Conservation (phyloP, 805 yeast species). For the Candida fluviatilis region DNA sequence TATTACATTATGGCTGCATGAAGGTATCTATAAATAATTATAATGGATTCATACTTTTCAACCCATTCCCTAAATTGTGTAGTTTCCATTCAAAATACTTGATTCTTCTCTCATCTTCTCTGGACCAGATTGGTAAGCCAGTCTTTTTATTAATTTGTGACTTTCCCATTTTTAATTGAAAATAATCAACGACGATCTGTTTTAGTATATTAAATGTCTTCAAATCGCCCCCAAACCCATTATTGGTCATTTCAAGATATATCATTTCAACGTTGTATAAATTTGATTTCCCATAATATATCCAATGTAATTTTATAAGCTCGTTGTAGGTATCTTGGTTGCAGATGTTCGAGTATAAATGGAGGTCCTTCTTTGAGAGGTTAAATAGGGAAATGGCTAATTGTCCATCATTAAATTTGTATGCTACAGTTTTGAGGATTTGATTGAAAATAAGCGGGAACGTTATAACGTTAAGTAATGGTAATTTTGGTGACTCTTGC, state of each 20-base stretch:
- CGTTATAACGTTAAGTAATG: conserved; percentile 29
- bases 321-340: conserved; percentile 41
- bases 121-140: conserved; percentile 31
- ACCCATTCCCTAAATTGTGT: background rate
- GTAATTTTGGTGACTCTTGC: conserved; percentile 16
- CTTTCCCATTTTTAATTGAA: conserved; percentile 29
- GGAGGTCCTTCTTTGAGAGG: conserved; percentile 27
- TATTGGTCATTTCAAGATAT: conserved; percentile 35
- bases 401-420: conserved; percentile 30
- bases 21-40: too few species aligned
- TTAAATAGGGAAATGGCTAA: conserved; percentile 35
- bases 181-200: conserved; percentile 31
- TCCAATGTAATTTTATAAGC: conserved; percentile 32
- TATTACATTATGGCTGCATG: too few species aligned
- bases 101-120: conserved; percentile 32
- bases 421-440: conserved; percentile 19
- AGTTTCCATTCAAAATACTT: conserved; percentile 18
- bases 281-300: conserved; percentile 33
- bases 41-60: background rate
- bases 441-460: conserved; percentile 34
- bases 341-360: conserved; percentile 30
- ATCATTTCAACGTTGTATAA: conserved; percentile 32
- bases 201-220: conserved; percentile 32
- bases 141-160: conserved; percentile 15
- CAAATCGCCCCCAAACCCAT: conserved; percentile 37